Base-by-base conservation (phyloP, 2,329 filamentous ascomycete species). In the Trichoderma sp. region DNA sequence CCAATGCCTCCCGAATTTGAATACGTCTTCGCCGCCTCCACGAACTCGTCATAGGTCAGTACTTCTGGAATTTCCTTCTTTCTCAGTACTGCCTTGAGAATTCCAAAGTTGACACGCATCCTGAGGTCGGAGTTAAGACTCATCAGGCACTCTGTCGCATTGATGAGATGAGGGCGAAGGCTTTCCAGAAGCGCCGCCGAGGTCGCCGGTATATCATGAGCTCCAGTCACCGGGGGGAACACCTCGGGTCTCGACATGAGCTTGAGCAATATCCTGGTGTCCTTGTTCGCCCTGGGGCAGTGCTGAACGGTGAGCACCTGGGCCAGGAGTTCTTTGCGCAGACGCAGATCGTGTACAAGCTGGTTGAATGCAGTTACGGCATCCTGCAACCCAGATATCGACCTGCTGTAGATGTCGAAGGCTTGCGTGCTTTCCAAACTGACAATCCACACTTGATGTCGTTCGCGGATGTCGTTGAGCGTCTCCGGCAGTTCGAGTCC, bases 61-160 rank as follows among this genome's bases (percentile, higher is more conserved):
- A 71, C 63, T 26, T 72, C 69, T 24, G 54, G 66, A 0, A 68
- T 57, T 0, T 67, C 68, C 44, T 68, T 76, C 54, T 72, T 75
- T 54, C 71, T 73, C 24, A 68, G 64, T 3, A 63, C 66, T 30
- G 76, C 66, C 7, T 68, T 68, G 1, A 78, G 44, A 14, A 68
- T 69, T 1, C 76, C 77, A 67, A 78, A 77, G 52, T 69, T 71
- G 58, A 78, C 69, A 2, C 73, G 69, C 71, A 78, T 74, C 21
- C 66, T 71, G 39, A 78, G 65, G 1, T 68, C 63, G 39, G 72
- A 69, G 6, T 67, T 68, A 12, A 74, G 44, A 12, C 69, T 67
- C 58, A 70, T 71, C 5, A 78, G 47, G 0, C 69, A 64, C 15
- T 74, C 70, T 10, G 68, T 69, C 2, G 73, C 69, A 4, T 19